phyloP scores from a whole-genome alignment of 805 yeast genomes.

The Brettanomyces bruxellensis region DNA sequence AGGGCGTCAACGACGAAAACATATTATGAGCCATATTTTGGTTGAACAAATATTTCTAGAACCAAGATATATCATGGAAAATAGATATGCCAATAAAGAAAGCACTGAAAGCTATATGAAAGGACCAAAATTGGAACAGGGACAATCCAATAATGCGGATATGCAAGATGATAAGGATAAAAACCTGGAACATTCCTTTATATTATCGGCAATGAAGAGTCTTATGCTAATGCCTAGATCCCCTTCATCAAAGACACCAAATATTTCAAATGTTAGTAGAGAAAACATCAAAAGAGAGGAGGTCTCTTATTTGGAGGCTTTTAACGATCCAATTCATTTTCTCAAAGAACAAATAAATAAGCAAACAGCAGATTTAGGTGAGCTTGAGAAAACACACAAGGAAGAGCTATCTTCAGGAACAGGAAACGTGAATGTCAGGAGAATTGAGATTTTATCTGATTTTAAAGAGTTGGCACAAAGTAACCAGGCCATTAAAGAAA shows the following conservation, averaged over 20 bases:
- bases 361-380: constrained; percentile 10
- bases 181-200: constrained; percentile 1
- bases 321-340: constrained; percentile 24
- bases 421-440: constrained; percentile 20
- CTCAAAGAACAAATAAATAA: constrained; percentile 23
- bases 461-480: constrained; percentile 32
- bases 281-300: background rate
- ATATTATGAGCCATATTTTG: too few relatives aligned
- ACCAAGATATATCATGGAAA: too few relatives aligned
- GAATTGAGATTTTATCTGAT: constrained; percentile 22
- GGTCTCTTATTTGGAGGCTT: constrained; percentile 5
- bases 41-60: too few relatives aligned
- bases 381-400: constrained; percentile 19
- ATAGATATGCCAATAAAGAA: too few relatives aligned
- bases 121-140: background rate
- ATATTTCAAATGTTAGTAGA: background rate
- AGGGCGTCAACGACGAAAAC: too few relatives aligned
- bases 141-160: background rate
- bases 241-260: background rate
- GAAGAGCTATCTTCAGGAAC: constrained; percentile 26
- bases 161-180: constrained; percentile 1
- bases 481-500: constrained; percentile 36
- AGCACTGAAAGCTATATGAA: background rate
- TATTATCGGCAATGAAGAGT: constrained; percentile 3
- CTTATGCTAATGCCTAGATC: background rate